Percentiles rank a stretch among this genome's conserved stretches.
Conservation (phyloP, 441 rosid species). For the Adansonia madagascariensis region DNA sequence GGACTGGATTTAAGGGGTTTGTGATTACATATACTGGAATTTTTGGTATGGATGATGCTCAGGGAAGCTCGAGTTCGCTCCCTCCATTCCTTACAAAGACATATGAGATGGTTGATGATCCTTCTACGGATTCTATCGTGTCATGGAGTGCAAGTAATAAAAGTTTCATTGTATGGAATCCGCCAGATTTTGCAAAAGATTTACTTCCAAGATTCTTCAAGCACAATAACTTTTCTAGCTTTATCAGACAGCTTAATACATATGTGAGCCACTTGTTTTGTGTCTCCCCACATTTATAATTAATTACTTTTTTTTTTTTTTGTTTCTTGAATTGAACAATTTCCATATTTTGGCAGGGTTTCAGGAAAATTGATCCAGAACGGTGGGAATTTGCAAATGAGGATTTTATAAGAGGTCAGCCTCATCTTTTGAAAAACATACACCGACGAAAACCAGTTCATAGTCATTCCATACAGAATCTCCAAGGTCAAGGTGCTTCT, state of each 20-base stretch:
- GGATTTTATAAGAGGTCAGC: conserved; percentile 73
- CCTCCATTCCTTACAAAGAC: conserved; percentile 90
- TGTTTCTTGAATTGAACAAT: conserved; percentile 1
- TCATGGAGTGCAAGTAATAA: conserved; percentile 74
- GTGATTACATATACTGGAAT: conserved; percentile 25
- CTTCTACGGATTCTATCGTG: conserved; percentile 68
- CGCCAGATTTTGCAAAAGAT: conserved; percentile 66
- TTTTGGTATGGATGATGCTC: conserved; percentile 71
- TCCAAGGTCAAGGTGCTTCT: conserved; percentile 55
- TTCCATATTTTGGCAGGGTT: conserved; percentile 61
- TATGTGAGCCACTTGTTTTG: conserved; percentile 62
- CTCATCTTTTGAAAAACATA: conserved; percentile 81
- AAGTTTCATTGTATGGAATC: conserved; percentile 86
- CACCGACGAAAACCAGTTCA: conserved; percentile 93
- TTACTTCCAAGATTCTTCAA: conserved; percentile 89
- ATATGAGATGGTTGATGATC: conserved; percentile 92
- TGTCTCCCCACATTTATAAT: neutral
- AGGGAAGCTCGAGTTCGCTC: conserved; percentile 65
- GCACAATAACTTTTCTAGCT: conserved; percentile 92
- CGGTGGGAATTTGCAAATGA: conserved; percentile 96
- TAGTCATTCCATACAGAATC: conserved; percentile 75
- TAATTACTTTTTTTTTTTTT: neutral
- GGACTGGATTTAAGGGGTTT: conserved; percentile 14
- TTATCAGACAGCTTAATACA: conserved; percentile 95
- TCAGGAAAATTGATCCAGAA: conserved; percentile 79